Percentiles rank a stretch among this genome's conserved stretches.
phyloP scores from a whole-genome alignment of 148 eudicot species.

The Rhododendron ovatum region DNA sequence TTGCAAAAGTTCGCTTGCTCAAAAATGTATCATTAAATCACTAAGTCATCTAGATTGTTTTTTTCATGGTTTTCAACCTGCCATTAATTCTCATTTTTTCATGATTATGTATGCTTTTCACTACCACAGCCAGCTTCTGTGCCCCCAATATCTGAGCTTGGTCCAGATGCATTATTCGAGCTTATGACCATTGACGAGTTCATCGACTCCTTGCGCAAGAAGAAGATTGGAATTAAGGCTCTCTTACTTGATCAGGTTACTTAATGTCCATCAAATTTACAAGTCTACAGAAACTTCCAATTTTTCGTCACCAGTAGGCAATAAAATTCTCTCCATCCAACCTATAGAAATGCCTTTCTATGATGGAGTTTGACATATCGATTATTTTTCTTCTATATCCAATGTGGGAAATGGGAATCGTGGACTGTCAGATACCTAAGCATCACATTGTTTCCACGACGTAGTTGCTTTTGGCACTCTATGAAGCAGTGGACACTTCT shows the following conservation, averaged over 20 bases:
- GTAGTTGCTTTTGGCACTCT: neutral
- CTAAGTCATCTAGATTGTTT: neutral
- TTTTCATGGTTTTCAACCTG: neutral
- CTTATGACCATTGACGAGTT: constrained; percentile 72
- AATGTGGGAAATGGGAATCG: neutral
- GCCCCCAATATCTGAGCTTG: constrained; percentile 94
- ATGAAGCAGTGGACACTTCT: neutral
- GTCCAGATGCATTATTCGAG: constrained; percentile 87
- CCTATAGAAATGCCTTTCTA: neutral
- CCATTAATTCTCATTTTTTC: neutral
- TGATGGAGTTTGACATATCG: neutral
- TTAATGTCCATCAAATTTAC: neutral
- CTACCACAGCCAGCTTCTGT: constrained; percentile 61
- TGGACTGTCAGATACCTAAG: neutral
- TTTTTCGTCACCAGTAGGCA: neutral
- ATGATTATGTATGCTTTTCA: neutral
- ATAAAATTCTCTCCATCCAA: neutral
- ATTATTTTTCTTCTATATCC: neutral
- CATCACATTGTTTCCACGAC: neutral
- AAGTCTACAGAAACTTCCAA: neutral
- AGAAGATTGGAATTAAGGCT: constrained; percentile 82
- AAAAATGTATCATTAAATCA: constrained; percentile 45
- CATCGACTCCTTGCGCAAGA: constrained; percentile 48
- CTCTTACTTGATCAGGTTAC: constrained; percentile 93
- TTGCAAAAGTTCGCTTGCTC: constrained; percentile 91